These are phyloP conservation scores for Elymus sibiricus DNA, from an alignment of 176 grass and related monocot species.

Conservation along the genomic window DNA sequence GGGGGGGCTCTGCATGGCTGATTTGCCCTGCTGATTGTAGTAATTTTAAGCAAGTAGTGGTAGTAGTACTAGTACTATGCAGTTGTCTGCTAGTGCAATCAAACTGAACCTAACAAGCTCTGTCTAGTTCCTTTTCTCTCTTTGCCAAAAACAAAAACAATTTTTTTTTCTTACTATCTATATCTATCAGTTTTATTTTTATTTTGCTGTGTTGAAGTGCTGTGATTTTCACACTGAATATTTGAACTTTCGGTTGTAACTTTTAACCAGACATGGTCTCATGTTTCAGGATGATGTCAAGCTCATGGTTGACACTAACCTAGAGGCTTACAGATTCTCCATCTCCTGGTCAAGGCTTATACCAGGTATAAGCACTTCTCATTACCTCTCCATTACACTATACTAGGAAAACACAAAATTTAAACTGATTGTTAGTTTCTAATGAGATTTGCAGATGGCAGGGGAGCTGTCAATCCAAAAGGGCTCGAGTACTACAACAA, in stretches of 20 bases:
- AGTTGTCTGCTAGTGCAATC: background rate
- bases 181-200: background rate
- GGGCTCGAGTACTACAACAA: conserved; percentile 67
- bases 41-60: background rate
- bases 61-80: background rate
- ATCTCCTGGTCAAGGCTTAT: conserved; percentile 84
- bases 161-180: background rate
- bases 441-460: conserved; percentile 41
- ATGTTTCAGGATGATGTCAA: conserved; percentile 66
- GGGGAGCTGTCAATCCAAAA: conserved; percentile 61
- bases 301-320: conserved; percentile 41
- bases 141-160: background rate
- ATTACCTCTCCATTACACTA: background rate
- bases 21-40: no score
- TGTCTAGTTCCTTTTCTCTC: background rate
- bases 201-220: background rate
- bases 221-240: background rate
- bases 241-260: background rate
- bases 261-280: background rate
- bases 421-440: background rate
- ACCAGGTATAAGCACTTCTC: conserved; percentile 29
- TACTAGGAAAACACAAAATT: background rate
- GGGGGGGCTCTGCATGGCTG: no score
- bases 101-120: background rate
- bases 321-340: conserved; percentile 76